A percentile compares a stretch with the other conserved stretches of the same genome.
Conservation (phyloP, 2,329 filamentous ascomycete genomes). For the Colletotrichum sp. region DNA sequence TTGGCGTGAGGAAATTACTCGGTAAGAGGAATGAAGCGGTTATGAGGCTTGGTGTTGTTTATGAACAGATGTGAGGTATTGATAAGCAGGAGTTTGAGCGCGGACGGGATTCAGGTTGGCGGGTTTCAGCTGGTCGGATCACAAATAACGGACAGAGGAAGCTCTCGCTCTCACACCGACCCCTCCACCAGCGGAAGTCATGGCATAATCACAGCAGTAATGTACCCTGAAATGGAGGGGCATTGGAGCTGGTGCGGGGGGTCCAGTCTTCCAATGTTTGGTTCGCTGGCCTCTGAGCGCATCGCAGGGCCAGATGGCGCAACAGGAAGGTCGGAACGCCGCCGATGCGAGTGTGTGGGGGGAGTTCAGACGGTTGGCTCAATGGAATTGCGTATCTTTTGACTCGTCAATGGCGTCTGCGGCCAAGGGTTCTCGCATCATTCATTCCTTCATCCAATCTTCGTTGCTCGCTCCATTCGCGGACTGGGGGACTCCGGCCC, state of each 20-base stretch:
- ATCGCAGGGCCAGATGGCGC: constrained; percentile 17
- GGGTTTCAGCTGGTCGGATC: background rate
- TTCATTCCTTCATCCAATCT: background rate
- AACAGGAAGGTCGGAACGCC: constrained; percentile 15
- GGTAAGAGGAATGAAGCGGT: background rate
- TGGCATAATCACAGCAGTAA: background rate
- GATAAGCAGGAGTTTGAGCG: background rate
- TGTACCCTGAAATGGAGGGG: background rate
- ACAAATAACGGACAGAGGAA: background rate
- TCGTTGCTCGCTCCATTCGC: background rate
- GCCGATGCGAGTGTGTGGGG: background rate
- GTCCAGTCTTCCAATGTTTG: background rate
- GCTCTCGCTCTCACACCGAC: background rate
- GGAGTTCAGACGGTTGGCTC: background rate
- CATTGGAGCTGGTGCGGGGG: background rate
- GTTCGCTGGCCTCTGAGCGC: constrained; percentile 5
- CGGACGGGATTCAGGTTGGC: background rate
- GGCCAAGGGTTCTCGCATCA: background rate
- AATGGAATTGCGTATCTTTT: background rate
- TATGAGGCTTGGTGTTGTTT: background rate
- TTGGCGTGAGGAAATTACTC: background rate
- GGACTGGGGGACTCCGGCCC: background rate
- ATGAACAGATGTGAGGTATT: background rate
- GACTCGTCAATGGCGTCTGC: background rate
- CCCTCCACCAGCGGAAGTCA: background rate